Conservation (phyloP, 2,329 filamentous ascomycete species). For the Huntiella decipiens region DNA sequence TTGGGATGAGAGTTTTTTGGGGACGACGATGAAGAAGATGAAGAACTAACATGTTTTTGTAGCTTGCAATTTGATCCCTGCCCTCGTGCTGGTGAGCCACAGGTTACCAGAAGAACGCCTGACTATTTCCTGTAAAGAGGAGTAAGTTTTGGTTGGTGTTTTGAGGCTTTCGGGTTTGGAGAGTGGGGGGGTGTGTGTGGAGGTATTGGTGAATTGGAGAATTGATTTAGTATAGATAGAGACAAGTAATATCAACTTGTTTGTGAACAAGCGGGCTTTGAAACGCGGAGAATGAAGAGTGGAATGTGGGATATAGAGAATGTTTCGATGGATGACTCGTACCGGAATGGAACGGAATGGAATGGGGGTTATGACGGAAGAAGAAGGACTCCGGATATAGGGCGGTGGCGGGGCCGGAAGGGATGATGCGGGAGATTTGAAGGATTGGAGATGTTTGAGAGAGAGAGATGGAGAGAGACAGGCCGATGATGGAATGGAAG, state of each 20-base stretch:
- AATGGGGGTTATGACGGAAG: too few relatives aligned
- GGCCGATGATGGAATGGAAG: too few relatives aligned
- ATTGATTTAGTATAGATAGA: neutral
- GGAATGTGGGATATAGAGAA: too few relatives aligned
- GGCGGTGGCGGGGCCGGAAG: too few relatives aligned
- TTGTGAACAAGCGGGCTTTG: neutral
- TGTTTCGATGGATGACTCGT: too few relatives aligned
- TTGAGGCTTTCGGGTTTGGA: neutral
- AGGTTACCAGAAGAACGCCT: conserved; percentile 91
- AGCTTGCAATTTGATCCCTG: conserved; percentile 99
- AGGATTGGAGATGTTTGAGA: too few relatives aligned
- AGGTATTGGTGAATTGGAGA: neutral
- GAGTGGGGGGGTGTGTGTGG: neutral
- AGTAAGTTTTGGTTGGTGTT: neutral
- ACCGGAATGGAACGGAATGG: too few relatives aligned
- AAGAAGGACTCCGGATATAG: too few relatives aligned
- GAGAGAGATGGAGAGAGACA: too few relatives aligned
- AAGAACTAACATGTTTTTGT: conserved; percentile 11
- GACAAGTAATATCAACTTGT: neutral
- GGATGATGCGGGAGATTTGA: too few relatives aligned
- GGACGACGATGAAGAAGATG: neutral
- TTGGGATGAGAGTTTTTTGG: neutral
- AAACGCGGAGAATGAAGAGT: too few relatives aligned
- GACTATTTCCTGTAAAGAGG: conserved; percentile 83
- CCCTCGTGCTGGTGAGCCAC: conserved; percentile 89